A percentile compares a stretch with the other conserved stretches of the same genome.
Evolutionary conservation across 805 yeast genomes (phyloP).

Genomic region (Wickerhamiella kurtzmanii): DNA sequence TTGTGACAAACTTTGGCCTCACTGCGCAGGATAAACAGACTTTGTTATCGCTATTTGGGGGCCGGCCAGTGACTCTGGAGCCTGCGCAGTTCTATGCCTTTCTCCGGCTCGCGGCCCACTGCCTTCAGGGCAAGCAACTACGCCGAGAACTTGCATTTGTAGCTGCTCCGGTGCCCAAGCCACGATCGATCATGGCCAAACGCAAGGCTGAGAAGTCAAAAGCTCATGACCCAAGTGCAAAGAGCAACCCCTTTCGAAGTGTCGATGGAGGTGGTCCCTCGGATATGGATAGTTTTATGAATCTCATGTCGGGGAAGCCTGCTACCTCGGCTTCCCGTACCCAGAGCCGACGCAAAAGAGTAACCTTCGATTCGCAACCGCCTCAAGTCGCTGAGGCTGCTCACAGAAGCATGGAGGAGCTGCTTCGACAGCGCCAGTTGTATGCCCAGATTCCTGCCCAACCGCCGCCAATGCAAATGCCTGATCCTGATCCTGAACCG

Average conservation of each 20-base stretch:
- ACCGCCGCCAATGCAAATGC: constrained; percentile 8
- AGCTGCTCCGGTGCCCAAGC: constrained; percentile 61
- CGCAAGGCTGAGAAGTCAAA: constrained; percentile 22
- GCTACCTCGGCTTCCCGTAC: constrained; percentile 6
- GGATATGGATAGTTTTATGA: constrained; percentile 77
- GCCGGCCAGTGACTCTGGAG: constrained; percentile 41
- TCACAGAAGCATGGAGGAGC: constrained; percentile 27
- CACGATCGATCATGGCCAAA: constrained; percentile 61
- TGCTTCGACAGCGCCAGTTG: constrained; percentile 22
- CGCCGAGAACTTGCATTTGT: constrained; percentile 26
- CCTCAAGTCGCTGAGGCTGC: constrained; percentile 31
- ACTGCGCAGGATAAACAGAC: constrained; percentile 34
- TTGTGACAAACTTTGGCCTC: constrained; percentile 65
- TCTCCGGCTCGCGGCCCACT: constrained; percentile 64
- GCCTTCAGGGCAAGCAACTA: constrained; percentile 39
- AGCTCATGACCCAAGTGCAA: background rate
- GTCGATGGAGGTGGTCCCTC: constrained; percentile 29
- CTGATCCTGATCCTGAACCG: constrained; percentile 13
- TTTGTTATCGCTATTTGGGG: constrained; percentile 23
- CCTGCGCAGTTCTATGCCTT: constrained; percentile 87
- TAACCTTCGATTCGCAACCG: constrained; percentile 26
- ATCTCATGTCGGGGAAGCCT: constrained; percentile 56
- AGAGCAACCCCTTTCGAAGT: constrained; percentile 19
- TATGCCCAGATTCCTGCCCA: constrained; percentile 18
- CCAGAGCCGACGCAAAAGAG: constrained; percentile 22